phyloP scores from a whole-genome alignment of 108 stramenopile genomes.

The Discostella stelligeroides region DNA sequence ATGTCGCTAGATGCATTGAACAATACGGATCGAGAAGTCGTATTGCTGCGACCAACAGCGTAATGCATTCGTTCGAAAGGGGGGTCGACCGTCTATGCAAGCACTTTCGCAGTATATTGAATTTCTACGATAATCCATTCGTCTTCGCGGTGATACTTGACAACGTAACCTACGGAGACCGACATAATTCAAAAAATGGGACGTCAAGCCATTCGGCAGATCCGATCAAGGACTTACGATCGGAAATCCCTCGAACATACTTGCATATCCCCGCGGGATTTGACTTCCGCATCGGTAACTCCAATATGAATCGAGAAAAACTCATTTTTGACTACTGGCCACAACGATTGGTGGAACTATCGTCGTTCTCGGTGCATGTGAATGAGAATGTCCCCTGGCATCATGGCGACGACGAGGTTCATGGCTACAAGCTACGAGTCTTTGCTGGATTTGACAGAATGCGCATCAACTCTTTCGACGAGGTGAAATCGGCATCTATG shows the following conservation, averaged over 20 bases:
- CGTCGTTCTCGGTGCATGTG: slow-evolving; percentile 47
- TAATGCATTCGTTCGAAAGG: slow-evolving; percentile 9
- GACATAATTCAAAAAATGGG: background rate
- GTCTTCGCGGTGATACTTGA: slow-evolving; percentile 39
- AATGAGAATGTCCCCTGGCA: slow-evolving; percentile 25
- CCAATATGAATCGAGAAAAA: slow-evolving; percentile 17
- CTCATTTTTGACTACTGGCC: slow-evolving; percentile 58
- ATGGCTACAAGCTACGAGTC: slow-evolving; percentile 4
- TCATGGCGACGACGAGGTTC: background rate
- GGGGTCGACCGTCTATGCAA: slow-evolving; percentile 47
- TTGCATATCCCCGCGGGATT: slow-evolving; percentile 55
- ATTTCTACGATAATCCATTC: slow-evolving; percentile 4
- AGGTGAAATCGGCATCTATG: too few species aligned
- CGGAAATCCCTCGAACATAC: slow-evolving; percentile 51
- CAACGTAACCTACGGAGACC: slow-evolving; percentile 14
- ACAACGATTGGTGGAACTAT: slow-evolving; percentile 58
- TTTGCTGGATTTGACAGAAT: too few species aligned
- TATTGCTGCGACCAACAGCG: slow-evolving; percentile 11
- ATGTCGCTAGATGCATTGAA: slow-evolving; percentile 22
- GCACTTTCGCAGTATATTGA: slow-evolving; percentile 26
- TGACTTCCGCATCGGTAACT: slow-evolving; percentile 35
- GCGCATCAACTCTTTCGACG: too few species aligned
- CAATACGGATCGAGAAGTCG: slow-evolving; percentile 7
- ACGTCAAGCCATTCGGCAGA: slow-evolving; percentile 1
- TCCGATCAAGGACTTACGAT: slow-evolving; percentile 32